These are phyloP conservation scores for Magnaporthiopsis incrustans DNA, from an alignment of 2,329 filamentous ascomycete species.

Conservation along the genomic window DNA sequence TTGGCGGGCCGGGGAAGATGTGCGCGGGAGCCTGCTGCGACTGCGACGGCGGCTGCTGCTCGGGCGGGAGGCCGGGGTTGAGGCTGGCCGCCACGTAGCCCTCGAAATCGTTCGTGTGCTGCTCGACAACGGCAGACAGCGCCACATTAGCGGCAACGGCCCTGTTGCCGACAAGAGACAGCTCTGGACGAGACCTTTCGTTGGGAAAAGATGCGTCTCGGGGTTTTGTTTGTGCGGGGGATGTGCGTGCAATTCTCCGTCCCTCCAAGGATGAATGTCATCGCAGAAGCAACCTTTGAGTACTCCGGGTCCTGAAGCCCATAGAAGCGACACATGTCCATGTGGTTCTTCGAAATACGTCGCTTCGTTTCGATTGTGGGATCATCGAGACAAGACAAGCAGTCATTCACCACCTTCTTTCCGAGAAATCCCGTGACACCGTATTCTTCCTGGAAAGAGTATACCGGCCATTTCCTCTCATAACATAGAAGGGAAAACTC, in stretches of 20 bases:
- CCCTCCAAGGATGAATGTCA: conserved; percentile 3
- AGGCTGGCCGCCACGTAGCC: too few relatives aligned
- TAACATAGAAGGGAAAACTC: conserved; percentile 21
- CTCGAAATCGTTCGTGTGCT: too few relatives aligned
- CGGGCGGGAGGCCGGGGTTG: too few relatives aligned
- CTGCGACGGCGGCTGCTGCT: too few relatives aligned
- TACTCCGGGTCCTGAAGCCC: conserved; percentile 22
- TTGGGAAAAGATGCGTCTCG: background rate
- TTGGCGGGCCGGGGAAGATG: too few relatives aligned
- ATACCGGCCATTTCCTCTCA: conserved; percentile 22
- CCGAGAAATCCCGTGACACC: conserved; percentile 9
- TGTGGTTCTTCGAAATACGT: conserved; percentile 25
- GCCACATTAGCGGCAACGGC: too few relatives aligned
- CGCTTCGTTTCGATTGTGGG: conserved; percentile 22
- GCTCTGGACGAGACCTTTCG: background rate
- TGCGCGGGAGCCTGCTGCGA: too few relatives aligned
- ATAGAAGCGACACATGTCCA: conserved; percentile 27
- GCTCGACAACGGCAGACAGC: too few relatives aligned
- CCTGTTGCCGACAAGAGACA: background rate
- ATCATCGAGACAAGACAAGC: conserved; percentile 25
- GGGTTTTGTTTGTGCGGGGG: background rate
- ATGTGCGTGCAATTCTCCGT: background rate
- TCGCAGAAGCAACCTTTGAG: conserved; percentile 19
- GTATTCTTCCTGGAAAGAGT: conserved; percentile 27
- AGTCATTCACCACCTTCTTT: conserved; percentile 28